Percentiles rank a stretch among this genome's conserved stretches.
phyloP scores from a whole-genome alignment of 106 monocot species.

The Allium fistulosum region DNA sequence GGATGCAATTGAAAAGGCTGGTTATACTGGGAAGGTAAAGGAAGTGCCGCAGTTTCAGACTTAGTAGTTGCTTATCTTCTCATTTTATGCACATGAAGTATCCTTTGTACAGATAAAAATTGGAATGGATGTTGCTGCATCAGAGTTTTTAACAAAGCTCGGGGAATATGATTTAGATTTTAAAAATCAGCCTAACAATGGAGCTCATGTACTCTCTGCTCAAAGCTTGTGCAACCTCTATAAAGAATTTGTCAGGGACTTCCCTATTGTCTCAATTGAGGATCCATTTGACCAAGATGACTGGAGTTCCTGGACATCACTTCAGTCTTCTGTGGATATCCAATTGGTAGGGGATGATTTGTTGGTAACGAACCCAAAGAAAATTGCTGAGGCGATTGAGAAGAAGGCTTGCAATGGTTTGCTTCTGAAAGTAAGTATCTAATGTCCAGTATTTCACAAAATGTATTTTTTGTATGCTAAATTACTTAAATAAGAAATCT shows the following conservation, averaged over 20 bases:
- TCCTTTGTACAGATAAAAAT: slow-evolving; percentile 72
- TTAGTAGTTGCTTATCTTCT: background rate
- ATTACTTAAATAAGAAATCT: no score
- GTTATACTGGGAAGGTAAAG: slow-evolving; percentile 86
- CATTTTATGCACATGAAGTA: background rate
- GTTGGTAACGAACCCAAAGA: slow-evolving; percentile 91
- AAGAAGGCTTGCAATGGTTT: slow-evolving; percentile 95
- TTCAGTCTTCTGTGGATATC: slow-evolving; percentile 80
- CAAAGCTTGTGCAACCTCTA: slow-evolving; percentile 69
- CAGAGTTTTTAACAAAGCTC: slow-evolving; percentile 84
- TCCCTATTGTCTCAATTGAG: slow-evolving; percentile 96
- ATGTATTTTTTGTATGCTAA: background rate
- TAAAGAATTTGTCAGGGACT: slow-evolving; percentile 84
- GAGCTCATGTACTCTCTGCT: slow-evolving; percentile 59
- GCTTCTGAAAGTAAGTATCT: slow-evolving; percentile 54
- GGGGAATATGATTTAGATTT: slow-evolving; percentile 84
- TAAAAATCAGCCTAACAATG: slow-evolving; percentile 94
- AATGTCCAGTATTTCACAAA: background rate
- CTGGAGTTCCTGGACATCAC: slow-evolving; percentile 78
- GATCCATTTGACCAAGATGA: slow-evolving; percentile 99
- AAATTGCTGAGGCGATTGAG: slow-evolving; percentile 79
- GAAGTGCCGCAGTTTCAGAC: background rate
- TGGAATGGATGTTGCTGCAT: slow-evolving; percentile 97
- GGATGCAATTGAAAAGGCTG: slow-evolving; percentile 94
- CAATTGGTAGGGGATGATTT: slow-evolving; percentile 96